Evolutionary conservation across 2,329 filamentous ascomycete genomes (phyloP), one percentile per base, ranked within the genome.

Genomic region (Gremmenia infestans): DNA sequence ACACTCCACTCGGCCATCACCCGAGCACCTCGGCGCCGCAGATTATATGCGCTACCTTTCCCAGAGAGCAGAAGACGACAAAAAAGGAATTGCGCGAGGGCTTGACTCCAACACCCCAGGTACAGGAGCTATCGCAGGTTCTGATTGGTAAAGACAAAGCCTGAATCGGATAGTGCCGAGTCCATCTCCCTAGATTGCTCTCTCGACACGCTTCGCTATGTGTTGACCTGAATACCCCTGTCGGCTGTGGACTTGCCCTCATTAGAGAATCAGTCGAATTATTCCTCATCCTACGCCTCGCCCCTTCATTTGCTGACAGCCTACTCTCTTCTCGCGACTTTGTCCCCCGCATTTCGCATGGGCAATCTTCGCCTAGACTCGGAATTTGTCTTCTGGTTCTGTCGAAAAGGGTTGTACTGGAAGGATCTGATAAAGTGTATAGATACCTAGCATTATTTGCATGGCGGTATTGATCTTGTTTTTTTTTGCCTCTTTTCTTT

Each of bases 1-100:
- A 23, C 50, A 46, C 14, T 15, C 52, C 45, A 23, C 22, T 43
- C 49, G 28, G 15, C 42, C 57, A 14, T 48, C 54, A 9, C 22
- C 50, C 7, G 58, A 63, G 11, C 52, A 28, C 7, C 42, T 64
- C 48, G 55, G 49, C 40, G 65, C 66, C 17, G 62, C 65, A 52
- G 58, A 47, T 15, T 65, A 65, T 40, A 59, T 67, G 61, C 61
- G 65, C 25, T 62, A 61, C 46, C 46, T 68, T 32, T 49, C 58
- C 4, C 43, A 59, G 35, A 67, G 64, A 59, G 57, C 51, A 3
- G 56, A 60, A 5, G 52, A 57, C 17, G 59, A 61, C 52, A 62
- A 63, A 48, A 60, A 60, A 53, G 48, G 40, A 39, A 25, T 54
- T 19, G 63, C 63, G 37, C 48, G 56, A 50, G 55, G 52, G 52